These are phyloP conservation scores for Colletotrichum liaoningense DNA, from an alignment of 2,329 filamentous ascomycete genomes.

Conservation along the genomic window DNA sequence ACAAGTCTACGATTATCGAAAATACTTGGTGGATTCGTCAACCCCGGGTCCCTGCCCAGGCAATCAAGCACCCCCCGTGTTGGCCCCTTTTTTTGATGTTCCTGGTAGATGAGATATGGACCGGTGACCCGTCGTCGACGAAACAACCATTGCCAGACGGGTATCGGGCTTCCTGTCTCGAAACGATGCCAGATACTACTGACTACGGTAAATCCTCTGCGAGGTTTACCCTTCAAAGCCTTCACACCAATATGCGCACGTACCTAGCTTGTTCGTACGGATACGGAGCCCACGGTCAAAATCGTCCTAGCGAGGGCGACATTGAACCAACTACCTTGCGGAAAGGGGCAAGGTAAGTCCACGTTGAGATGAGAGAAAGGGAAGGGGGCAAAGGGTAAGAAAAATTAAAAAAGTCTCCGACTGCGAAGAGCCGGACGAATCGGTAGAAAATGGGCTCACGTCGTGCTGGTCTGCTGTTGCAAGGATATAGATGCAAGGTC, in stretches of 20 bases:
- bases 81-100: conserved; percentile 24
- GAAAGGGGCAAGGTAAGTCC: not conserved
- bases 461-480: not conserved
- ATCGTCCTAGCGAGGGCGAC: not conserved
- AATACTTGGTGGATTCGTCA: not conserved
- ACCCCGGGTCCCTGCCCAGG: conserved; percentile 22
- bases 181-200: conserved; percentile 2
- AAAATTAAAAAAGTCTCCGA: conserved; percentile 1
- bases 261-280: not conserved
- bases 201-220: too few relatives aligned
- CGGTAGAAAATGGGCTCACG: conserved; percentile 27
- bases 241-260: too few relatives aligned
- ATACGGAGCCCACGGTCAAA: not conserved
- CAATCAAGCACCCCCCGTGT: conserved; percentile 19
- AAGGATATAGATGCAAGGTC: conserved; percentile 21
- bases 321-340: not conserved
- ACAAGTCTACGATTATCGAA: not conserved
- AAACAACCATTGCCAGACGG: conserved; percentile 27
- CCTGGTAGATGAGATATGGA: conserved; percentile 32
- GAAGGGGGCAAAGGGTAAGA: conserved; percentile 1
- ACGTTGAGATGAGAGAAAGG: not conserved
- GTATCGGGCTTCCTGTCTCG: conserved; percentile 24
- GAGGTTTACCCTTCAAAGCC: too few relatives aligned
- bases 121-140: conserved; percentile 26
- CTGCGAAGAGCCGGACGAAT: conserved; percentile 30